Conservation (phyloP, 2,329 filamentous ascomycete genomes). For the Remersonia thermophila region DNA sequence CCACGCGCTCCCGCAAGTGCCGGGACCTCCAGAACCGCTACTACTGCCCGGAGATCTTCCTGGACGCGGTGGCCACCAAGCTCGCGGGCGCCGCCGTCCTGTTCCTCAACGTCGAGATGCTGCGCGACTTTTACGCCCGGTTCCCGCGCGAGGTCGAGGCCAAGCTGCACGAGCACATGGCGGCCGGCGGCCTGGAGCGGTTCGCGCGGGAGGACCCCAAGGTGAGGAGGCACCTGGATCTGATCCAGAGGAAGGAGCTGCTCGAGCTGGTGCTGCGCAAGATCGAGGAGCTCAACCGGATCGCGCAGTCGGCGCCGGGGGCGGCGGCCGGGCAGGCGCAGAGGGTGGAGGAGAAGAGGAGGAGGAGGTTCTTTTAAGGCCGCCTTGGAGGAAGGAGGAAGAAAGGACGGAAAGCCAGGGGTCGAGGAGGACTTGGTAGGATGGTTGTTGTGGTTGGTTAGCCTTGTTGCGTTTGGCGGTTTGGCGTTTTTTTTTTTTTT, state of each 20-base stretch:
- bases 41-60: slow-evolving; percentile 90
- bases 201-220: slow-evolving; percentile 92
- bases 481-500: slow-evolving; percentile 5
- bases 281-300: slow-evolving; percentile 78
- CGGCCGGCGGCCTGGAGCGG: slow-evolving; percentile 67
- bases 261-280: slow-evolving; percentile 88
- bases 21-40: slow-evolving; percentile 78
- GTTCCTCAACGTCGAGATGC: slow-evolving; percentile 91
- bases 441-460: slow-evolving; percentile 1
- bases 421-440: background rate
- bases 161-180: slow-evolving; percentile 69
- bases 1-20: slow-evolving; percentile 86
- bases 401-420: background rate
- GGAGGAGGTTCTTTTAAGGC: slow-evolving; percentile 3
- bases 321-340: slow-evolving; percentile 39
- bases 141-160: slow-evolving; percentile 88
- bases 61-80: slow-evolving; percentile 94
- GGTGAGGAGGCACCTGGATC: slow-evolving; percentile 76
- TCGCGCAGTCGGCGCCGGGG: slow-evolving; percentile 45
- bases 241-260: slow-evolving; percentile 83
- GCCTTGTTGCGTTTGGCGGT: too few relatives aligned
- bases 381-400: background rate
- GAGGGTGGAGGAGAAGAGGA: slow-evolving; percentile 1
- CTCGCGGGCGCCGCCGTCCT: slow-evolving; percentile 89
- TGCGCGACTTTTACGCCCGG: slow-evolving; percentile 96